A percentile compares a stretch with the other conserved stretches of the same genome.
Conservation (phyloP, 2,329 filamentous ascomycete species). For the Colletotrichum noveboracense region DNA sequence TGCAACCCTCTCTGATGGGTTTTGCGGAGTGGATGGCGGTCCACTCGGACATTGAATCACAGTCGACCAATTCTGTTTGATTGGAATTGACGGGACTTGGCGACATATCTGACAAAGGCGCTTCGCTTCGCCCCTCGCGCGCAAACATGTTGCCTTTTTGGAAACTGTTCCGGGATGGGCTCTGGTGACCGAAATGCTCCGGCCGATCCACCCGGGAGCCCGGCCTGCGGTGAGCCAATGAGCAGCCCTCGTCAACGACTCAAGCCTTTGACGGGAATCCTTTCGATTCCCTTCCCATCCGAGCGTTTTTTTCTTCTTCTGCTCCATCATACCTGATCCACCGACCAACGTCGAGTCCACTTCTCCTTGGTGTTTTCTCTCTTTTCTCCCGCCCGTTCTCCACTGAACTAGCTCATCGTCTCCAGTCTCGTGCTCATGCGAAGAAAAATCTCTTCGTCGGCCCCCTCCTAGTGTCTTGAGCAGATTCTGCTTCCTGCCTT, state of each 20-base stretch:
- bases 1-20: neutral
- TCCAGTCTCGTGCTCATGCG: neutral
- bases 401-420: neutral
- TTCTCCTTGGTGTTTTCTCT: neutral
- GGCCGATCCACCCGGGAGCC: neutral
- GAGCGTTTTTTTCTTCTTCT: neutral
- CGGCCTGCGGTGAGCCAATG: neutral
- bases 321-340: neutral
- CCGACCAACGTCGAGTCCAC: neutral
- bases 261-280: neutral
- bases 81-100: neutral
- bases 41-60: neutral
- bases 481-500: neutral
- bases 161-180: neutral
- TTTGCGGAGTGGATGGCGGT: neutral
- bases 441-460: neutral
- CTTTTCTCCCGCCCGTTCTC: neutral
- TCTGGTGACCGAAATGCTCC: neutral
- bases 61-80: neutral
- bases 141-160: neutral
- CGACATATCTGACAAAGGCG: neutral
- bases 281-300: neutral
- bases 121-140: neutral
- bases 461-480: neutral
- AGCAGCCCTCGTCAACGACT: neutral